These are phyloP conservation scores for Sphagnurus paluster DNA, from an alignment of 1,284 basidiomycete genomes.

Conservation along the genomic window DNA sequence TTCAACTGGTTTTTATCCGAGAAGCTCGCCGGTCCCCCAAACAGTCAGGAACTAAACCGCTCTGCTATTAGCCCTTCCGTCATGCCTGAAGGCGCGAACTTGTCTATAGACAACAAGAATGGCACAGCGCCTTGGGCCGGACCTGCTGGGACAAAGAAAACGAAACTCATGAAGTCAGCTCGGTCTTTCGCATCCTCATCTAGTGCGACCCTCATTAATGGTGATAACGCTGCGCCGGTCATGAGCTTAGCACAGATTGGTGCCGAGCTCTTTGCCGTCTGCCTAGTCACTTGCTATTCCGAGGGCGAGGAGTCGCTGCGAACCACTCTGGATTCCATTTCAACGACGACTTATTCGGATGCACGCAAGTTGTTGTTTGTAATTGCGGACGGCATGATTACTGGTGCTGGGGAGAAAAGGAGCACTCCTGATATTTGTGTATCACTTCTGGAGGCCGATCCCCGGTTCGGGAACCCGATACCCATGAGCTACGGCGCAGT, in stretches of 20 bases:
- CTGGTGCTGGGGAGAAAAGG: slow-evolving; percentile 91
- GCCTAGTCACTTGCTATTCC: slow-evolving; percentile 96
- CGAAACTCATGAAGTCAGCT: slow-evolving; percentile 38
- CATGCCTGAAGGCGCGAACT: slow-evolving; percentile 92
- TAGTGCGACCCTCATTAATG: slow-evolving; percentile 53
- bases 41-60: slow-evolving; percentile 65
- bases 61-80: slow-evolving; percentile 91
- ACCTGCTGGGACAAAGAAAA: slow-evolving; percentile 52
- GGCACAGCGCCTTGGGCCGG: slow-evolving; percentile 95
- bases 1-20: slow-evolving; percentile 96
- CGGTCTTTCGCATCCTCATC: slow-evolving; percentile 50
- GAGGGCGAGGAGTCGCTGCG: slow-evolving; percentile 93
- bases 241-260: slow-evolving; percentile 89
- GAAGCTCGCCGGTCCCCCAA: slow-evolving; percentile 74
- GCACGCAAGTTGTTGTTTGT: slow-evolving; percentile 90
- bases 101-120: slow-evolving; percentile 83
- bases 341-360: slow-evolving; percentile 89
- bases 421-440: slow-evolving; percentile 98
- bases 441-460: slow-evolving; percentile 88
- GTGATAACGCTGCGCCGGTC: slow-evolving; percentile 54
- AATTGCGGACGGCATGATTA: slow-evolving; percentile 99
- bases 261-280: slow-evolving; percentile 91
- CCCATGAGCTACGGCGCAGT: slow-evolving; percentile 96
- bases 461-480: slow-evolving; percentile 92
- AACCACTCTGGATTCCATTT: slow-evolving; percentile 92